Conservation (phyloP, 129 eudicot genomes). For the Gnaphalium uliginosum region DNA sequence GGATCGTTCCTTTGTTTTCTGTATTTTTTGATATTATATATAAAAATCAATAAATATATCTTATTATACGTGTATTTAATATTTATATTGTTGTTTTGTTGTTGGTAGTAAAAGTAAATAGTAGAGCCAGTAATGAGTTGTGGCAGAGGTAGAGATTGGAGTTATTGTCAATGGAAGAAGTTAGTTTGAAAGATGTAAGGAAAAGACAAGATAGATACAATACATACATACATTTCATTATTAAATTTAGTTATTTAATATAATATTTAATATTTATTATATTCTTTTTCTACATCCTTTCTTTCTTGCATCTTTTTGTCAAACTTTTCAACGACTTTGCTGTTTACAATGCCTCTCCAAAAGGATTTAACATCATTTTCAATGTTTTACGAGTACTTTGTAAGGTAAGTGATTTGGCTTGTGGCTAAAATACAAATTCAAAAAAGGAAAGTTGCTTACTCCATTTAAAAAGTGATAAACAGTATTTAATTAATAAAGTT, state of each 20-base stretch:
- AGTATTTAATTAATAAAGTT: too few species aligned
- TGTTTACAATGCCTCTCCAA: not conserved
- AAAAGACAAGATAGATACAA: constrained; percentile 17
- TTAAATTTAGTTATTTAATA: too few species aligned
- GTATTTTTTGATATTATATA: too few species aligned
- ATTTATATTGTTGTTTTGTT: not conserved
- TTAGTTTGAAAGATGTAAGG: not conserved
- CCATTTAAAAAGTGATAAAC: too few species aligned
- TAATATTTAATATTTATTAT: not conserved
- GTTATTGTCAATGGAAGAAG: not conserved
- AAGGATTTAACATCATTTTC: not conserved
- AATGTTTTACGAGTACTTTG: not conserved
- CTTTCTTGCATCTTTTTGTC: not conserved
- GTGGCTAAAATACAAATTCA: too few species aligned
- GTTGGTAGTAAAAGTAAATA: not conserved
- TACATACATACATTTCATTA: not conserved
- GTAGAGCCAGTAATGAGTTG: not conserved
- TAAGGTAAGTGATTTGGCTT: too few species aligned
- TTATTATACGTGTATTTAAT: not conserved
- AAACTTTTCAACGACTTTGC: constrained; percentile 7
- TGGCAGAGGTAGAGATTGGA: not conserved
- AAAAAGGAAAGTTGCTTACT: too few species aligned
- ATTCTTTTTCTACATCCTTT: not conserved
- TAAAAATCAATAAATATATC: not conserved
- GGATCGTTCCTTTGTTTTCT: not conserved